Conservation (phyloP, 2,329 filamentous ascomycete species). For the Emmonsiellopsis sp. region DNA sequence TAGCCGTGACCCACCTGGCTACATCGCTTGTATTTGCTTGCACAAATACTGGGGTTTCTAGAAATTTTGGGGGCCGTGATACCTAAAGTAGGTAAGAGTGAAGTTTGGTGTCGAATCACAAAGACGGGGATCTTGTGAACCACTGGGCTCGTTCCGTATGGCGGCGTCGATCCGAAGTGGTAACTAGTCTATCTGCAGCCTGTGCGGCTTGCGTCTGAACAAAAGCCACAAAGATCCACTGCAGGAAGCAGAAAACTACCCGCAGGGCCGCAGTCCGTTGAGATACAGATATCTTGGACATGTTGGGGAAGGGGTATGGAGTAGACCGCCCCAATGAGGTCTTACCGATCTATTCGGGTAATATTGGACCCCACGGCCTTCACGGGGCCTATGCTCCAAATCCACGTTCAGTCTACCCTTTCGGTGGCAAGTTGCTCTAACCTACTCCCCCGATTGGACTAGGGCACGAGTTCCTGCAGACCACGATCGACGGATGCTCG, state of each 20-base stretch:
- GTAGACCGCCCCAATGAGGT: no score
- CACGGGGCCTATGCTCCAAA: no score
- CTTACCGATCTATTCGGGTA: no score
- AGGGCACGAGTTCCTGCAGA: no score
- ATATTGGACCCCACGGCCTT: no score
- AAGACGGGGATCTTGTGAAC: not conserved
- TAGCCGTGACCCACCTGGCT: not conserved
- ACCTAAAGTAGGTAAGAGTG: not conserved
- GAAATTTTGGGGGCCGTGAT: slow-evolving; percentile 1
- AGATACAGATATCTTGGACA: not conserved
- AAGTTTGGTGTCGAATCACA: not conserved
- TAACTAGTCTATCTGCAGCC: not conserved
- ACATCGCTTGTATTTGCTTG: not conserved
- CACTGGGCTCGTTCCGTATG: not conserved
- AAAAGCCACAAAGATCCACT: not conserved
- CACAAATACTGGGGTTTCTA: not conserved
- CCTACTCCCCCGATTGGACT: no score
- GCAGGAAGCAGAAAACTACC: not conserved
- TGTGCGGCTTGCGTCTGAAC: not conserved
- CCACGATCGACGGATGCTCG: no score
- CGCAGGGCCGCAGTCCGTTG: not conserved
- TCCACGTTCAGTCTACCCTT: no score
- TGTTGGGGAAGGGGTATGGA: no score
- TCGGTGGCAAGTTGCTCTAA: no score
- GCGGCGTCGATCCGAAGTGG: not conserved